Base-by-base conservation (phyloP, 2,329 filamentous ascomycete genomes). In the Trichoderma koningiopsis region DNA sequence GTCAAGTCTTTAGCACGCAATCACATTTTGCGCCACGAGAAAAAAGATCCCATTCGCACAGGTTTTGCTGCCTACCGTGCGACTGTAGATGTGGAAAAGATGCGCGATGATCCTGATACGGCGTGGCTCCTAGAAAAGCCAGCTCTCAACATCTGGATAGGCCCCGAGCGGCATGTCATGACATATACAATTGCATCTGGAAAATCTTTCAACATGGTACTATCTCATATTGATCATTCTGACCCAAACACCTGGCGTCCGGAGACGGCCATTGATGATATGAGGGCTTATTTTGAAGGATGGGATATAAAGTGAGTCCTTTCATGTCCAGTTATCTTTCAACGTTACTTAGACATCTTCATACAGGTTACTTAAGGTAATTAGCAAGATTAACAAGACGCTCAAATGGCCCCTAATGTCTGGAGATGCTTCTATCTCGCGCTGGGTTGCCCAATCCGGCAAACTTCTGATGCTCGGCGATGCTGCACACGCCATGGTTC, bases 161-260 rank as follows among this genome's bases (percentile, higher is more conserved):
- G 81, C 5, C 74, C 81, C 27, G 73, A 79, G 22, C 72, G 80
- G 1, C 82, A 84, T 69, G 81, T 82, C 14, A 84, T 85, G 81
- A 80, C 81, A 0, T 83, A 83, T 70, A 76, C 75, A 5, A 85
- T 85, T 11, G 76, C 80, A 0, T 75, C 74, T 0, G 81, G 81
- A 2, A 77, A 80, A 56, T 76, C 80, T 0, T 84, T 83, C 74
- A 84, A 84, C 70, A 81, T 84, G 79, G 82, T 84, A 0, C 73
- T 84, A 0, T 83, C 80, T 6, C 81, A 84, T 70, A 75, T 75
- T 10, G 82, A 84, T 70, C 60, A 73, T 6, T 74, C 74, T 0
- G 77, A 82, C 37, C 76, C 79, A 0, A 66, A 72, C 1, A 77
- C 74, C 5, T 79, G 77, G 76, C 74, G 69, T 14, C 73, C 68